Conservation (phyloP, 495 filamentous ascomycete genomes). For the Neurospora sp. region DNA sequence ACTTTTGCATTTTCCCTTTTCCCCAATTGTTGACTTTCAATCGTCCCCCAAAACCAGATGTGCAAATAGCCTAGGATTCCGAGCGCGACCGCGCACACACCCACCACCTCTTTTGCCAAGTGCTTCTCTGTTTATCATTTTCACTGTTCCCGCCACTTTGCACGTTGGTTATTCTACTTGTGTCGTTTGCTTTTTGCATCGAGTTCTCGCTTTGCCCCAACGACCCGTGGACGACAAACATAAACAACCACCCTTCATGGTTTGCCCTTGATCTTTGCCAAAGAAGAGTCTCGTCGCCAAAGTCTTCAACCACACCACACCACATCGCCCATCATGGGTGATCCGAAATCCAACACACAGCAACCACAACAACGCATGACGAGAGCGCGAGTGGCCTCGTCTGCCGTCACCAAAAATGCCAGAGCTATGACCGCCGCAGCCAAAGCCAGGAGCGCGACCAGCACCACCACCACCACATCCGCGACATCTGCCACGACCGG, state of each 20-base stretch:
- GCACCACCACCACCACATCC: constrained; percentile 8
- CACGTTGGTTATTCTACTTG: background rate
- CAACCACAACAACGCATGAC: constrained; percentile 51
- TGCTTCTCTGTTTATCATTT: background rate
- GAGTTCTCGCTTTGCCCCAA: background rate
- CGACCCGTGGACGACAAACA: background rate
- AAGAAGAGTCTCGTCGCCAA: background rate
- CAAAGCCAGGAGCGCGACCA: constrained; percentile 26
- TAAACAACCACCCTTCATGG: background rate
- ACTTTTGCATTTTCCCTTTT: background rate
- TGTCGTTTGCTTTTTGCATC: background rate
- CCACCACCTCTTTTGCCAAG: background rate
- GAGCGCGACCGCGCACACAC: background rate
- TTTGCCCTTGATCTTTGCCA: background rate
- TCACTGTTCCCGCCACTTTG: background rate
- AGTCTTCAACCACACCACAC: background rate
- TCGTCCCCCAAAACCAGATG: background rate
- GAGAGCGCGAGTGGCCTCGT: constrained; percentile 46
- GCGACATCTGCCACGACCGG: constrained; percentile 11
- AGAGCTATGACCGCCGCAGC: constrained; percentile 25
- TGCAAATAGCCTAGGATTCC: background rate
- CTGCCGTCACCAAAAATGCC: constrained; percentile 28
- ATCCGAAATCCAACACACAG: constrained; percentile 20
- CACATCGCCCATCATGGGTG: constrained; percentile 19
- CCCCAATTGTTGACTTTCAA: background rate